Evolutionary conservation across 257 asterid genomes (phyloP).

Genomic region (Ballota nigra): DNA sequence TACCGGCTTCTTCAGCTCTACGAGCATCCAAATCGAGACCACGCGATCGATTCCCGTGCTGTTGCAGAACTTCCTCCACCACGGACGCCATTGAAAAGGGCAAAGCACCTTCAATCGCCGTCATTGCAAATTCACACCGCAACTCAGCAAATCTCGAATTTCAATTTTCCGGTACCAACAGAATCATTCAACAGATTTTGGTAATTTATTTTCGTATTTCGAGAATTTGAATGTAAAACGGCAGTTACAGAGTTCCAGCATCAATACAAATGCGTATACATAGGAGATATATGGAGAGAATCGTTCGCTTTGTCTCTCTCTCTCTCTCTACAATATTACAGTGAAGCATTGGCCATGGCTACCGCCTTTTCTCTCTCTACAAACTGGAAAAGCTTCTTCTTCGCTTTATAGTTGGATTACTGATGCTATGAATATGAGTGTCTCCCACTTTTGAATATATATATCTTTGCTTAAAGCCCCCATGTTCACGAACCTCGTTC

Average conservation of each 20-base stretch:
- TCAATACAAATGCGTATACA: constrained; percentile 1
- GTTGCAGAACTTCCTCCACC: constrained; percentile 91
- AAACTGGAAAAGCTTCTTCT: constrained; percentile 39
- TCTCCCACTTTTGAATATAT: constrained; percentile 30
- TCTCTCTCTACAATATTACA: constrained; percentile 34
- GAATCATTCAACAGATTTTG: constrained; percentile 12
- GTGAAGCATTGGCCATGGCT: constrained; percentile 37
- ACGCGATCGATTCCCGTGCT: constrained; percentile 70
- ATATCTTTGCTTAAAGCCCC: constrained; percentile 24
- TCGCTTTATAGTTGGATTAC: constrained; percentile 36
- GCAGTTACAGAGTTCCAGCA: constrained; percentile 18
- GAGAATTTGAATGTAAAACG: not conserved
- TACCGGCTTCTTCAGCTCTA: constrained; percentile 92
- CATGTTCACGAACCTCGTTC: constrained; percentile 42
- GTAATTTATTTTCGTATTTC: not conserved
- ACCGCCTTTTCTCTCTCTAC: constrained; percentile 24
- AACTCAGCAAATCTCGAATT: constrained; percentile 7
- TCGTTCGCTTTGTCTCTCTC: constrained; percentile 20
- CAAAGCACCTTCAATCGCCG: constrained; percentile 51
- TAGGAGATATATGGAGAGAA: constrained; percentile 17
- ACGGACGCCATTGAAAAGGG: constrained; percentile 75
- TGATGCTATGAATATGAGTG: constrained; percentile 20
- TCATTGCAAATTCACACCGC: constrained; percentile 33
- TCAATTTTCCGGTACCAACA: constrained; percentile 20
- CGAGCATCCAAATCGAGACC: constrained; percentile 87